Conservation (phyloP, 768 basidiomycete species). For the Pleurotus cornucopiae region DNA sequence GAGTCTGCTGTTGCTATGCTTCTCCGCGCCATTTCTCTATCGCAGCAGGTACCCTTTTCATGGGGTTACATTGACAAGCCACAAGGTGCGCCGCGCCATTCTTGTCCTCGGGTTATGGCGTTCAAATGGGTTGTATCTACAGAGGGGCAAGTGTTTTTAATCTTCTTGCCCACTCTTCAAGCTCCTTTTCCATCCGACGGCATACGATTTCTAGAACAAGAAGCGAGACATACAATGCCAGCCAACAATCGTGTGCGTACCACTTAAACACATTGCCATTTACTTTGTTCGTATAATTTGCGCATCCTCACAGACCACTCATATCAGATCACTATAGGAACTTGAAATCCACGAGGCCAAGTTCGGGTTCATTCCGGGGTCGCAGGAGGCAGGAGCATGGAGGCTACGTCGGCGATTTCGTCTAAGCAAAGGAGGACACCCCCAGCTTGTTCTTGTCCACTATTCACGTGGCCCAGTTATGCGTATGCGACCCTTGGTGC, state of each 20-base stretch:
- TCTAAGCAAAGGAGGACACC: slow-evolving; percentile 67
- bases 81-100: slow-evolving; percentile 39
- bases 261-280: neutral
- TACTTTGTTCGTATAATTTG: neutral
- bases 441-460: slow-evolving; percentile 71
- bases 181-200: slow-evolving; percentile 71
- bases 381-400: slow-evolving; percentile 57
- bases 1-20: slow-evolving; percentile 62
- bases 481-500: slow-evolving; percentile 40
- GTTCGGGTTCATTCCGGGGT: slow-evolving; percentile 71
- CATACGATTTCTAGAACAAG: slow-evolving; percentile 71
- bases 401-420: slow-evolving; percentile 71
- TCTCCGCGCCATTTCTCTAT: slow-evolving; percentile 49
- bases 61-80: slow-evolving; percentile 82
- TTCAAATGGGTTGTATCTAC: neutral
- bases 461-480: slow-evolving; percentile 63
- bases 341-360: slow-evolving; percentile 74
- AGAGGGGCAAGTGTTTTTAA: slow-evolving; percentile 68
- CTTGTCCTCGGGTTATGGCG: too few species aligned
- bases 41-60: slow-evolving; percentile 56
- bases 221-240: slow-evolving; percentile 55
- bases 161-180: slow-evolving; percentile 54
- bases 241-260: slow-evolving; percentile 49
- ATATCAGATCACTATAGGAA: slow-evolving; percentile 42
- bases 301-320: slow-evolving; percentile 1